Evolutionary conservation across 2,329 filamentous ascomycete species (phyloP).

Genomic region (Calonectria montana): DNA sequence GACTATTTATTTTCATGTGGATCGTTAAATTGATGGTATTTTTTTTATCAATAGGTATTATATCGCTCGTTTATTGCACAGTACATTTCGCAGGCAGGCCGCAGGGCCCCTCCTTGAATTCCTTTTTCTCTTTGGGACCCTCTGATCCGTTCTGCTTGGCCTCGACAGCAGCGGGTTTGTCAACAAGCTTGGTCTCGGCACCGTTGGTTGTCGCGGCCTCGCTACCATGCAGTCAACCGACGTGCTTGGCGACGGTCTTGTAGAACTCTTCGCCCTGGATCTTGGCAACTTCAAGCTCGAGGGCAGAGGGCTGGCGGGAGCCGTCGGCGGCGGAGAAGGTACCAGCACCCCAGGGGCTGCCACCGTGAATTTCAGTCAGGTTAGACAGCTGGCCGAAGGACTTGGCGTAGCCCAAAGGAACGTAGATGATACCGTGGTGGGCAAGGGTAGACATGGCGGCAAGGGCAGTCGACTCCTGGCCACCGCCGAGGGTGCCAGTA

Average conservation of each 20-base stretch:
- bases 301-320: conserved; percentile 79
- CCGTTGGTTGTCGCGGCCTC: conserved; percentile 43
- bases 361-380: conserved; percentile 84
- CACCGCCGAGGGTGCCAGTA: conserved; percentile 86
- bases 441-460: conserved; percentile 84
- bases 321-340: conserved; percentile 86
- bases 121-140: conserved; percentile 48
- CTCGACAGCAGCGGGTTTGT: conserved; percentile 26
- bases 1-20: conserved; percentile 4
- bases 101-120: conserved; percentile 76
- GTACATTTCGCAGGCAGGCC: conserved; percentile 81
- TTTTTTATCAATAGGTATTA: conserved; percentile 30
- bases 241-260: conserved; percentile 76
- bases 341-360: conserved; percentile 92
- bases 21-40: conserved; percentile 23
- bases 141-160: conserved; percentile 28
- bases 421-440: conserved; percentile 96
- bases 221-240: conserved; percentile 82
- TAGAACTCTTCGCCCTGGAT: conserved; percentile 91
- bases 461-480: conserved; percentile 90
- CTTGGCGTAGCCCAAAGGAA: conserved; percentile 93
- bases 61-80: conserved; percentile 63
- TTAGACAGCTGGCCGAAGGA: conserved; percentile 77
- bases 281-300: conserved; percentile 83
- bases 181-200: conserved; percentile 25